A percentile compares a stretch with the other conserved stretches of the same genome.
phyloP scores from a whole-genome alignment of 805 yeast genomes.

The Blastobotrys terrestris region DNA sequence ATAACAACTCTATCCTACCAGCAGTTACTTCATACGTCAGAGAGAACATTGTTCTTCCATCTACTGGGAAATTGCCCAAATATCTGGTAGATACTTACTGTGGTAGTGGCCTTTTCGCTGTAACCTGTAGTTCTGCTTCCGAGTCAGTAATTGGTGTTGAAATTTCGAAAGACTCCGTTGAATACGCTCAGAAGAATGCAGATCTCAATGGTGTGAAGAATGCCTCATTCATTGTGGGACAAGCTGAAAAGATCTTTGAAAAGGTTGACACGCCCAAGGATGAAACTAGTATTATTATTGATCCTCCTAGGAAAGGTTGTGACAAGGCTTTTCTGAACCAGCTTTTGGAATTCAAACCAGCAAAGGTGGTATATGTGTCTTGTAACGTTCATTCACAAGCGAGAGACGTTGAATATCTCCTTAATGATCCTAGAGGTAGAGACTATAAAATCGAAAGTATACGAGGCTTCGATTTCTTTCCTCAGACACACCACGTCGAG shows the following conservation, averaged over 20 bases:
- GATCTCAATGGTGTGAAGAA: conserved; percentile 65
- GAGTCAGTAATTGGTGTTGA: conserved; percentile 88
- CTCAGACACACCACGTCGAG: conserved; percentile 90
- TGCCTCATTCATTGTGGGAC: conserved; percentile 81
- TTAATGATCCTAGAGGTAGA: conserved; percentile 46
- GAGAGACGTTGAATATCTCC: conserved; percentile 79
- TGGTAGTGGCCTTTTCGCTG: conserved; percentile 90
- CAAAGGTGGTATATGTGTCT: conserved; percentile 85
- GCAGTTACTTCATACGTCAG: conserved; percentile 75
- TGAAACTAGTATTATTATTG: conserved; percentile 83
- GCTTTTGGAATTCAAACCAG: conserved; percentile 75
- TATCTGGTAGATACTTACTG: conserved; percentile 92
- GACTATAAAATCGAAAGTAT: conserved; percentile 71
- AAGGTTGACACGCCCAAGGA: conserved; percentile 56
- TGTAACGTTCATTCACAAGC: conserved; percentile 99
- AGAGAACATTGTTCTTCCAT: conserved; percentile 50
- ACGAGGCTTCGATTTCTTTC: conserved; percentile 94
- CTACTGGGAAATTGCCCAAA: conserved; percentile 39
- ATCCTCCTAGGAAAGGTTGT: conserved; percentile 97
- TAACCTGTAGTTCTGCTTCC: conserved; percentile 78
- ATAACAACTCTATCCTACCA: conserved; percentile 87
- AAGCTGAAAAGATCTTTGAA: conserved; percentile 84
- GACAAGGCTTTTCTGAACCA: conserved; percentile 83
- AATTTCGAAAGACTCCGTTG: conserved; percentile 83
- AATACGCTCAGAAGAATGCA: conserved; percentile 77